Percentiles rank a stretch among this genome's conserved stretches.
These are phyloP conservation scores for Plasmopara viticola DNA, from an alignment of 352 stramenopile species.

Conservation along the genomic window DNA sequence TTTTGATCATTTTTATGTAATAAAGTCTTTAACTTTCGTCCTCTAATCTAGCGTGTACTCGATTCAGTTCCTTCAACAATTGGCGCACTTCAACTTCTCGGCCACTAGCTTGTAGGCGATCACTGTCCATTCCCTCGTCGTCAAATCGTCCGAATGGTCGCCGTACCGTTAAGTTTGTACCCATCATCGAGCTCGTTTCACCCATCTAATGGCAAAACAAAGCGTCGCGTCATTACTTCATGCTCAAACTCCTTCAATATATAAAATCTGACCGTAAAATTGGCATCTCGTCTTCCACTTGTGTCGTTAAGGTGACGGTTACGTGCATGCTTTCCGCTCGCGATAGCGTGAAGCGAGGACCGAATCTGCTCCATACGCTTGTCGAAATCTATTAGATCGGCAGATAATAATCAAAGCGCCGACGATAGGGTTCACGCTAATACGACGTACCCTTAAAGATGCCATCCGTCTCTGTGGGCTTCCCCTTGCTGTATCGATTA, in stretches of 20 bases:
- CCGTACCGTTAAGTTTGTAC: neutral
- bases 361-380: slow-evolving; percentile 70
- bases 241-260: neutral
- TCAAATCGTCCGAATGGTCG: slow-evolving; percentile 14
- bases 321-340: slow-evolving; percentile 18
- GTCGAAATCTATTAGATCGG: slow-evolving; percentile 45
- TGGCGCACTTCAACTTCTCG: slow-evolving; percentile 34
- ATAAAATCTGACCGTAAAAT: neutral
- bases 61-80: slow-evolving; percentile 34
- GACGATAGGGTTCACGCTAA: neutral
- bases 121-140: neutral
- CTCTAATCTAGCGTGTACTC: slow-evolving; percentile 9
- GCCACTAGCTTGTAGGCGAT: slow-evolving; percentile 1
- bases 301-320: neutral
- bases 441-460: slow-evolving; percentile 26
- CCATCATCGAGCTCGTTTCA: too few species aligned
- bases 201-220: too few species aligned
- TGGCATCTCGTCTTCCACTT: too few species aligned
- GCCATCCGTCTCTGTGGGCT: slow-evolving; percentile 3
- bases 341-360: slow-evolving; percentile 50
- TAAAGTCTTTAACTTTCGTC: slow-evolving; percentile 4
- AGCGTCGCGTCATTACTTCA: too few species aligned
- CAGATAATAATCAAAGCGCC: slow-evolving; percentile 8
- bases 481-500: neutral
- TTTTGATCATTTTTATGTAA: too few species aligned